A percentile compares a stretch with the other conserved stretches of the same genome.
These are phyloP conservation scores for Talaromyces adpressus DNA, from an alignment of 495 filamentous ascomycete species.

Conservation along the genomic window DNA sequence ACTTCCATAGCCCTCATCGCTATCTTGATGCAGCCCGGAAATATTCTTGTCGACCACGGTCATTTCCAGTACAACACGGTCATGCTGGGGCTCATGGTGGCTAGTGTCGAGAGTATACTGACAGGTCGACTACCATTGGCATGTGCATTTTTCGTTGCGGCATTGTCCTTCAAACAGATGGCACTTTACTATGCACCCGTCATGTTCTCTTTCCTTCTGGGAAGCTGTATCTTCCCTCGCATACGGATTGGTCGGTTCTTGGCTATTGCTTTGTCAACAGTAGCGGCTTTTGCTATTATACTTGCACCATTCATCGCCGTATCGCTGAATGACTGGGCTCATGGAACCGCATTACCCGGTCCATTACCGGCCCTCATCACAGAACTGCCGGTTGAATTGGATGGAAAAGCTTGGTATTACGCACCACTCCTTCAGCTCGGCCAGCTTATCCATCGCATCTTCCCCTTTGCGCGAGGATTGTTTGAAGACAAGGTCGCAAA, in stretches of 20 bases:
- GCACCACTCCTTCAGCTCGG: constrained; percentile 64
- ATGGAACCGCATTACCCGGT: constrained; percentile 41
- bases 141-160: constrained; percentile 87
- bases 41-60: constrained; percentile 92
- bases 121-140: constrained; percentile 81
- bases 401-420: constrained; percentile 61
- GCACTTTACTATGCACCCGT: constrained; percentile 92
- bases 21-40: constrained; percentile 85
- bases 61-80: constrained; percentile 99
- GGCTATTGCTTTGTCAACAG: constrained; percentile 64
- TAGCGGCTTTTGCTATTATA: constrained; percentile 65
- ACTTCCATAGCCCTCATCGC: constrained; percentile 79
- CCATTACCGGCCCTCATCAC: constrained; percentile 50
- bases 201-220: constrained; percentile 86
- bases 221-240: constrained; percentile 70
- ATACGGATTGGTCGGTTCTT: constrained; percentile 64
- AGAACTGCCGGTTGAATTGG: constrained; percentile 49
- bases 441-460: constrained; percentile 82
- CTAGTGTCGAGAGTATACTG: constrained; percentile 80
- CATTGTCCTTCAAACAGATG: constrained; percentile 97
- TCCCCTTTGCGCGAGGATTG: constrained; percentile 87
- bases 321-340: constrained; percentile 47
- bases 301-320: constrained; percentile 63
- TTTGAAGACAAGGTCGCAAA: constrained; percentile 99
- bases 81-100: constrained; percentile 86